phyloP scores from a whole-genome alignment of 2,329 filamentous ascomycete genomes.

The Xylariaceae sp. region DNA sequence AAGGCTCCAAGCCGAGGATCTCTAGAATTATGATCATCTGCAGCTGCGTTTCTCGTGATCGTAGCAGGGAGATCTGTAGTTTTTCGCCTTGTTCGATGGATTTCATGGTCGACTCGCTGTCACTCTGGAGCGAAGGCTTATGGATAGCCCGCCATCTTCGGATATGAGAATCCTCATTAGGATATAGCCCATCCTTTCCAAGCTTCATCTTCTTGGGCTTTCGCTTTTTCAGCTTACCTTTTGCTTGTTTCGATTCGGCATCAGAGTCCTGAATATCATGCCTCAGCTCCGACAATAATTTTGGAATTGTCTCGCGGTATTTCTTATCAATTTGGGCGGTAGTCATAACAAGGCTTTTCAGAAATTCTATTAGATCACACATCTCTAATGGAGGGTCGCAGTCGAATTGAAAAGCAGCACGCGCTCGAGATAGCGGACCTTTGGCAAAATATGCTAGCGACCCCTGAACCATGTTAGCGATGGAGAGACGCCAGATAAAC shows the following conservation, averaged over 20 bases:
- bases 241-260: slow-evolving; percentile 37
- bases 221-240: slow-evolving; percentile 43
- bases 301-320: slow-evolving; percentile 64
- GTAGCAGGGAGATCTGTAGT: slow-evolving; percentile 58
- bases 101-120: slow-evolving; percentile 39
- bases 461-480: slow-evolving; percentile 50
- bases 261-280: slow-evolving; percentile 52
- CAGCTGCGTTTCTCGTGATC: slow-evolving; percentile 70
- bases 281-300: slow-evolving; percentile 53
- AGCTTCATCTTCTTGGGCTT: slow-evolving; percentile 61
- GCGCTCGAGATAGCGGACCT: slow-evolving; percentile 68
- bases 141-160: slow-evolving; percentile 64
- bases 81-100: slow-evolving; percentile 46
- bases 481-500: neutral
- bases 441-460: slow-evolving; percentile 81
- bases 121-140: slow-evolving; percentile 44
- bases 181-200: slow-evolving; percentile 63
- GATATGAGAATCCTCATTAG: slow-evolving; percentile 58
- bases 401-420: slow-evolving; percentile 62
- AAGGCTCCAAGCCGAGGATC: slow-evolving; percentile 62
- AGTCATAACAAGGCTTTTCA: slow-evolving; percentile 63
- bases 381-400: slow-evolving; percentile 56
- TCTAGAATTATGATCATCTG: slow-evolving; percentile 78
- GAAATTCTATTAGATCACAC: slow-evolving; percentile 58
- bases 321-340: slow-evolving; percentile 71